phyloP scores from a whole-genome alignment of 148 eudicot genomes.

The Dysphania ambrosioides region DNA sequence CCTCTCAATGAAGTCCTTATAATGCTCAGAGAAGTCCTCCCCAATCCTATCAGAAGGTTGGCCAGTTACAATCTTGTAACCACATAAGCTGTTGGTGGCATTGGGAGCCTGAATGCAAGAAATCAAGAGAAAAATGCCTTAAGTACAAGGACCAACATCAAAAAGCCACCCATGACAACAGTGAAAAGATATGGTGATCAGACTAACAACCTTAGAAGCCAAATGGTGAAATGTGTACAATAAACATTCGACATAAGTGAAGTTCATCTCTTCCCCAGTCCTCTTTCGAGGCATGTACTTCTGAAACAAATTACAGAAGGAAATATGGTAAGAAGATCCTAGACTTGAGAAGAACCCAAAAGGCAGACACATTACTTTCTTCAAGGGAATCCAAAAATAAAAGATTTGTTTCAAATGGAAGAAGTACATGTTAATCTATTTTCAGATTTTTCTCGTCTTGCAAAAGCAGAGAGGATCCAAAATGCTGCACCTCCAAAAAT shows the following conservation, averaged over 20 bases:
- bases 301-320: conserved; percentile 31
- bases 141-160: conserved; percentile 5
- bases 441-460: background rate
- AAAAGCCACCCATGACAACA: background rate
- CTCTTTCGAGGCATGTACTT: conserved; percentile 82
- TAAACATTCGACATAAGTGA: conserved; percentile 79
- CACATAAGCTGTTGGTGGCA: conserved; percentile 87
- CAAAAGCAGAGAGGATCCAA: background rate
- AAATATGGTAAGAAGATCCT: background rate
- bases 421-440: background rate
- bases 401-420: background rate
- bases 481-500: background rate
- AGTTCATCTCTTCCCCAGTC: conserved; percentile 81
- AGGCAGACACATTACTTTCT: background rate
- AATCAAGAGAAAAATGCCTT: conserved; percentile 14
- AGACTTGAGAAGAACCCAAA: background rate
- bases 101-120: conserved; percentile 60
- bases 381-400: background rate
- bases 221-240: conserved; percentile 84
- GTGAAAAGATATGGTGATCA: conserved; percentile 10
- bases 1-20: conserved; percentile 79
- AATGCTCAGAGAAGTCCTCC: conserved; percentile 79
- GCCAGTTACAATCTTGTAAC: conserved; percentile 90
- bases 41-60: conserved; percentile 98
- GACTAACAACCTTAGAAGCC: conserved; percentile 66